Evolutionary conservation across 805 yeast species (phyloP), one percentile per base, ranked within the genome.

Genomic region (Yamadazyma akitaensis): DNA sequence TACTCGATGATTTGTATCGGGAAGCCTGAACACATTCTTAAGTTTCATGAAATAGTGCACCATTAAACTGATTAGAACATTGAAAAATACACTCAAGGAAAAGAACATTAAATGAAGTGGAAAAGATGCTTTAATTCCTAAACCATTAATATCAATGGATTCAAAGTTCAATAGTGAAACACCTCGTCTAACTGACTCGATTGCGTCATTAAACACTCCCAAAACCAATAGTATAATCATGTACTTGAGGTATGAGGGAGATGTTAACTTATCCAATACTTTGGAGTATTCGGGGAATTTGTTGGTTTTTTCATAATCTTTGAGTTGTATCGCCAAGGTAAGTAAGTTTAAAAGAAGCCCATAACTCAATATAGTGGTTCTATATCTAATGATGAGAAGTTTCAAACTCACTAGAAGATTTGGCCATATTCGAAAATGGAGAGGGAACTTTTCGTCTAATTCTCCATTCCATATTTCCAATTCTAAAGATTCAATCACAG

Each of bases 341-440:
- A 80, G 47, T 0, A 80, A 63, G 1, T 83, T 73, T 14, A 86
- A 68, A 34, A 81, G 79, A 1, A 84, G 70, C 2, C 96, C 90
- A 44, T 86, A 75, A 1, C 90, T 75, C 3, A 87, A 84, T 35
- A 85, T 68, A 1, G 87, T 80, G 12, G 92, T 73, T 57, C 99
- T 75, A 63, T 86, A 92, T 46, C 96, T 73, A 54, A 90, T 70
- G 4, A 87, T 84, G 40, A 91, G 64, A 52, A 85, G 72, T 47
- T 82, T 84, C 49, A 91, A 63, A 33, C 92, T 84, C 26, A 75
- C 71, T 38, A 77, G 54, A 59, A 80, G 63, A 61, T 86, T 85
- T 13, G 87, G 67, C 7, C 70, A 58, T 12, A 79, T 60, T 19
- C 19, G 16, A 17, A 46, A 18, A 1, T 21, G 11, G 16, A 35